These are phyloP conservation scores for Aspergillus ibericus DNA, from an alignment of 2,329 filamentous ascomycete genomes.

Conservation along the genomic window DNA sequence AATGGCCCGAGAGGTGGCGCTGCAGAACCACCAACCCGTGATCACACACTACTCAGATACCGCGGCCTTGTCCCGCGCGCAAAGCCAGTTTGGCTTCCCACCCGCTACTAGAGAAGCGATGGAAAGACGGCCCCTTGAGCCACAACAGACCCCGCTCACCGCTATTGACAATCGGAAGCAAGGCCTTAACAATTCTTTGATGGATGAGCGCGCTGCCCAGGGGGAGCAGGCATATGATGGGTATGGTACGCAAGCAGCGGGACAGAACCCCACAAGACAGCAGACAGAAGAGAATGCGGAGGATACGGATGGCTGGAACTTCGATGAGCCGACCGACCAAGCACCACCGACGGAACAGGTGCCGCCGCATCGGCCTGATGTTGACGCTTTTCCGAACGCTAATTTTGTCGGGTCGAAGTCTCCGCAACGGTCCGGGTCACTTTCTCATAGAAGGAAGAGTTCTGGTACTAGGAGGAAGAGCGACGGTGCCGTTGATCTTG, in stretches of 20 bases:
- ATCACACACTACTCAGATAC: slow-evolving; percentile 50
- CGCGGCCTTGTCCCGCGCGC: slow-evolving; percentile 39
- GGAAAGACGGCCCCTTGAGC: slow-evolving; percentile 42
- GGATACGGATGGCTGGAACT: slow-evolving; percentile 84
- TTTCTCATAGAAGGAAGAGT: slow-evolving; percentile 75
- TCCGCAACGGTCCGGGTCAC: slow-evolving; percentile 64
- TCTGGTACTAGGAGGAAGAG: slow-evolving; percentile 69
- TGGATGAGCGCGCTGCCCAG: slow-evolving; percentile 59
- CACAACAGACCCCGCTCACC: slow-evolving; percentile 52
- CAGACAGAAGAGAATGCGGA: slow-evolving; percentile 50
- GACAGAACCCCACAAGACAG: slow-evolving; percentile 44
- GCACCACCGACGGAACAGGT: slow-evolving; percentile 43
- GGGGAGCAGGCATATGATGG: slow-evolving; percentile 60
- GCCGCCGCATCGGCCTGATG: slow-evolving; percentile 71
- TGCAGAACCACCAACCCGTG: slow-evolving; percentile 62
- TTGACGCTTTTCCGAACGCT: slow-evolving; percentile 80
- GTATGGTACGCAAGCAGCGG: slow-evolving; percentile 54
- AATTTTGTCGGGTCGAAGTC: slow-evolving; percentile 78
- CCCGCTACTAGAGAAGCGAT: slow-evolving; percentile 40
- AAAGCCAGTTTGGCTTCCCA: slow-evolving; percentile 46
- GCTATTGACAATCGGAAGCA: slow-evolving; percentile 54
- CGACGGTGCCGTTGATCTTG: slow-evolving; percentile 64
- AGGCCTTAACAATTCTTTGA: slow-evolving; percentile 40
- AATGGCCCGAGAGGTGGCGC: slow-evolving; percentile 54
- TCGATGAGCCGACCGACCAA: slow-evolving; percentile 71